A percentile compares a stretch with the other conserved stretches of the same genome.
Evolutionary conservation across 2,329 filamentous ascomycete species (phyloP).

Genomic region (Ilyonectria mors-panacis): DNA sequence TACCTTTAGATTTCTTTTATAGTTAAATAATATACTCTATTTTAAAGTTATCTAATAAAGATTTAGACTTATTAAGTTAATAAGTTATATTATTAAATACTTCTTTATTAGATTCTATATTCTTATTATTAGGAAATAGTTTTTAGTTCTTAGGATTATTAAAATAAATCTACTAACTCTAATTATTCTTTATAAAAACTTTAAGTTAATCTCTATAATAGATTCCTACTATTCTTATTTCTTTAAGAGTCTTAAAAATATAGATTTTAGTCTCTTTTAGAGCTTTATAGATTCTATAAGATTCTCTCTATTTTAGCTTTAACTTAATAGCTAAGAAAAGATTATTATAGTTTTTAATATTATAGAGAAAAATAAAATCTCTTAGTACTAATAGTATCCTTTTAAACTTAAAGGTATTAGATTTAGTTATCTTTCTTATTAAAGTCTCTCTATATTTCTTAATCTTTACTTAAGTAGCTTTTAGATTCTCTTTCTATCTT

Average conservation of each 20-base stretch:
- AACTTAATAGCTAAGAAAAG: not conserved
- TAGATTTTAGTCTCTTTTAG: too few species aligned
- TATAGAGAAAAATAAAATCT: not conserved
- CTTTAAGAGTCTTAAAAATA: too few species aligned
- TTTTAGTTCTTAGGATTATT: not conserved
- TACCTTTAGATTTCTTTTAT: not conserved
- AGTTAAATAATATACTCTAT: not conserved
- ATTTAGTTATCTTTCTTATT: not conserved
- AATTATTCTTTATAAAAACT: too few species aligned
- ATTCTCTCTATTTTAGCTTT: not conserved
- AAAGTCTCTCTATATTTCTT: not conserved
- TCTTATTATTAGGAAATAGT: too few species aligned
- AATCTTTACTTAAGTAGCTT: not conserved
- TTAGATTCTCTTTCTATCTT: not conserved
- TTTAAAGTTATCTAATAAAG: not conserved
- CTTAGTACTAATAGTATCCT: not conserved
- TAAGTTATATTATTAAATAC: too few species aligned
- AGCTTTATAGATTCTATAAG: too few species aligned
- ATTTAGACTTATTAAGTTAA: too few species aligned
- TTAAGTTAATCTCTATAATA: too few species aligned
- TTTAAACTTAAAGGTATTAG: not conserved
- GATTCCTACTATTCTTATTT: too few species aligned
- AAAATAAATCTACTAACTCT: too few species aligned
- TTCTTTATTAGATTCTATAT: too few species aligned
- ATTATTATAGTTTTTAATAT: not conserved